These are phyloP conservation scores for Crucibulum laeve DNA, from an alignment of 768 basidiomycete genomes.

Conservation along the genomic window DNA sequence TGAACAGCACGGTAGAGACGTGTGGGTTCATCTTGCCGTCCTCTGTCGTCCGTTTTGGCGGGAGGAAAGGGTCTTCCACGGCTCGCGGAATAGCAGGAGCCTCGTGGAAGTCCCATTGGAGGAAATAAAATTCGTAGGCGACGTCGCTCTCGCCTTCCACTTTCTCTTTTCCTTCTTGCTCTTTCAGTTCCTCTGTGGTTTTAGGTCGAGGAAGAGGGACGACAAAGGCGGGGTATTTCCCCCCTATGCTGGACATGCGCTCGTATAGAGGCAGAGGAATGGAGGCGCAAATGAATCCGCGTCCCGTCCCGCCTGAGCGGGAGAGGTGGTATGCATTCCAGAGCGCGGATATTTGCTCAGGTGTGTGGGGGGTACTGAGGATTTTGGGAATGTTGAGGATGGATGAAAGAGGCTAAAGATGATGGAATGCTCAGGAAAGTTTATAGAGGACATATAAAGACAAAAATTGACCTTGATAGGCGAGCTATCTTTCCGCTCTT, in stretches of 20 bases:
- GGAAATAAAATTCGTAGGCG: slow-evolving; percentile 77
- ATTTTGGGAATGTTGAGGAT: slow-evolving; percentile 78
- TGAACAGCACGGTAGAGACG: slow-evolving; percentile 81
- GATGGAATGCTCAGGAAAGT: slow-evolving; percentile 4
- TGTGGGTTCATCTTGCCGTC: slow-evolving; percentile 36
- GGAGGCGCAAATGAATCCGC: slow-evolving; percentile 81
- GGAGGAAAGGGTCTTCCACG: slow-evolving; percentile 41
- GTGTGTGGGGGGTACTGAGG: slow-evolving; percentile 60
- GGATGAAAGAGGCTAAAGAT: slow-evolving; percentile 75
- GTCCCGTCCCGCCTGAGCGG: slow-evolving; percentile 74
- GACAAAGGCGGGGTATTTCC: slow-evolving; percentile 74
- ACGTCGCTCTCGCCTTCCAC: slow-evolving; percentile 27
- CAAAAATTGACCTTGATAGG: slow-evolving; percentile 53
- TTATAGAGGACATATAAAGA: not conserved
- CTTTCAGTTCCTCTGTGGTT: slow-evolving; percentile 10
- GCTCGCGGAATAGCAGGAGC: slow-evolving; percentile 55
- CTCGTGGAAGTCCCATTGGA: slow-evolving; percentile 89
- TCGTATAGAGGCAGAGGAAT: slow-evolving; percentile 71
- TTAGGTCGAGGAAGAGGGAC: slow-evolving; percentile 67
- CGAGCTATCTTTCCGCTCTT: slow-evolving; percentile 55
- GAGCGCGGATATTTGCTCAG: slow-evolving; percentile 70
- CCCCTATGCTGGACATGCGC: slow-evolving; percentile 60
- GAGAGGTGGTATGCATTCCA: slow-evolving; percentile 91
- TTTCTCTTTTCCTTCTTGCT: slow-evolving; percentile 13
- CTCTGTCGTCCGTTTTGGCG: slow-evolving; percentile 19